Percentiles rank a stretch among this genome's conserved stretches.
These are phyloP conservation scores for Apiospora rasikravindrae DNA, from an alignment of 2,329 filamentous ascomycete genomes.

Conservation along the genomic window DNA sequence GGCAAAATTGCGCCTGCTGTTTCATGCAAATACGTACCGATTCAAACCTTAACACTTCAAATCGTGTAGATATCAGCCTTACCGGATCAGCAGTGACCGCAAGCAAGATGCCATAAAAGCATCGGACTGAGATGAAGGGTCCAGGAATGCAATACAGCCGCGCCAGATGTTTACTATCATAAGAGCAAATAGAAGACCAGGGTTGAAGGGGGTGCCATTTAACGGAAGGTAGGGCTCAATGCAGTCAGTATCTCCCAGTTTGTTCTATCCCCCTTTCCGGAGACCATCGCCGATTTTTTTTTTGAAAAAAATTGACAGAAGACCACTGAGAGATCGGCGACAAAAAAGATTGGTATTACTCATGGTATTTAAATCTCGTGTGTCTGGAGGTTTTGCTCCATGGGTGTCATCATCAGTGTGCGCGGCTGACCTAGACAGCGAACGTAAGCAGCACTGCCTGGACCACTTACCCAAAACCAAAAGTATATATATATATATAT, in stretches of 20 bases:
- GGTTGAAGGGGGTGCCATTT: neutral
- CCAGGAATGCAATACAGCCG: neutral
- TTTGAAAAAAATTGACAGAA: too few species aligned
- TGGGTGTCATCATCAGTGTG: neutral
- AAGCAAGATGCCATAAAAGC: neutral
- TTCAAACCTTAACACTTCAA: neutral
- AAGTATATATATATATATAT: too few species aligned
- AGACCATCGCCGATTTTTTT: neutral
- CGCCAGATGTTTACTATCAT: neutral
- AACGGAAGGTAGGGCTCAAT: neutral
- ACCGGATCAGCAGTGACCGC: neutral
- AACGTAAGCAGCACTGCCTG: slow-evolving; percentile 1
- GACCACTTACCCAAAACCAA: neutral
- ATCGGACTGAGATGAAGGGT: too few species aligned
- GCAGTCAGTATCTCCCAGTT: neutral
- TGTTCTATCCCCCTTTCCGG: neutral
- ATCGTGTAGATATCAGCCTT: neutral
- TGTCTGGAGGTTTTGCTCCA: neutral
- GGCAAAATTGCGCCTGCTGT: neutral
- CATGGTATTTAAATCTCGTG: neutral
- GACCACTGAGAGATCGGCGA: neutral
- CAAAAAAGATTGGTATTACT: neutral
- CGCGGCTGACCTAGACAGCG: neutral
- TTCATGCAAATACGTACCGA: neutral
- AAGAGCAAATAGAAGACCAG: neutral